Evolutionary conservation across 345 rosid species (phyloP).

Genomic region (Populus euphratica): DNA sequence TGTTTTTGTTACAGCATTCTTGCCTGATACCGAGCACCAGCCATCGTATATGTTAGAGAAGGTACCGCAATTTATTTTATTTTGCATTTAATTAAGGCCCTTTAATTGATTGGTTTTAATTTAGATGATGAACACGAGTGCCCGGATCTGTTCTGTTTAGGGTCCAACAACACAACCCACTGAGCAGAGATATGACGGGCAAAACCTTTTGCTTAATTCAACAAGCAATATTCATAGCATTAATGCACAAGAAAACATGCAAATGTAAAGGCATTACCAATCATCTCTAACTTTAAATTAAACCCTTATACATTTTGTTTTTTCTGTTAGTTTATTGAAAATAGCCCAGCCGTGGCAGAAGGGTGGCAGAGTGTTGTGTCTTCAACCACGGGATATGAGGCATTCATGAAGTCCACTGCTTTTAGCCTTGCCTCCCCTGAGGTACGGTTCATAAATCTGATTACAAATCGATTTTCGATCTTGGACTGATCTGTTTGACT

Average conservation of each 20-base stretch:
- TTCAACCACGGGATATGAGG: slow-evolving; percentile 11
- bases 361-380: neutral
- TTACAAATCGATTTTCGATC: neutral
- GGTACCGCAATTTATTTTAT: neutral
- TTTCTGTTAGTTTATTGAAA: neutral
- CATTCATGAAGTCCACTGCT: slow-evolving; percentile 15
- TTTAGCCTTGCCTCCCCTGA: neutral
- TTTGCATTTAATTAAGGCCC: neutral
- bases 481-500: neutral
- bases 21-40: neutral
- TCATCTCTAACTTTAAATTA: neutral
- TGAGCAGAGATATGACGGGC: too few relatives aligned
- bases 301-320: neutral
- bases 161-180: too few relatives aligned
- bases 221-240: too few relatives aligned
- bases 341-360: neutral
- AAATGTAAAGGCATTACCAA: neutral
- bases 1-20: slow-evolving; percentile 9
- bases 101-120: too few relatives aligned
- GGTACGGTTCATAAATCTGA: neutral
- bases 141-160: too few relatives aligned
- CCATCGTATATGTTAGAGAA: neutral
- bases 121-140: too few relatives aligned
- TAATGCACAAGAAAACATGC: too few relatives aligned
- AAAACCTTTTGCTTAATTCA: too few relatives aligned